Conservation (phyloP, 768 basidiomycete species). For the Pisolithus sp. region DNA sequence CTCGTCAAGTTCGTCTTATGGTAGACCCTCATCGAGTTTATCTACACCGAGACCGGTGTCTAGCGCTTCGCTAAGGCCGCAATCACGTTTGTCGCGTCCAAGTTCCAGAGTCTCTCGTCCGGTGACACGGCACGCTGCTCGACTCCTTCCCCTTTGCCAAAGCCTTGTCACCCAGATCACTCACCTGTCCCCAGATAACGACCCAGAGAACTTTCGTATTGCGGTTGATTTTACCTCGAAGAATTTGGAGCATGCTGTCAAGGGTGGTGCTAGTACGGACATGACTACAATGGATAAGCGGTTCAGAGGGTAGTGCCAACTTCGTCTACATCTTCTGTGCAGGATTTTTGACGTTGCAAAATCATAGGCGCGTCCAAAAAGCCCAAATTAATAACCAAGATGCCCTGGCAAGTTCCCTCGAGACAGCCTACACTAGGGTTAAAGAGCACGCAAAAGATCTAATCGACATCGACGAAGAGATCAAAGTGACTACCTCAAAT, state of each 20-base stretch:
- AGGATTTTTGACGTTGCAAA: conserved; percentile 8
- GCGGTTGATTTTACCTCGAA: conserved; percentile 53
- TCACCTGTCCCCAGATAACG: conserved; percentile 38
- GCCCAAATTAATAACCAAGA: conserved; percentile 65
- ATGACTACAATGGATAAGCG: conserved; percentile 49
- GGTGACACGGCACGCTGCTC: conserved; percentile 42
- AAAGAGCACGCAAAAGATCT: conserved; percentile 43
- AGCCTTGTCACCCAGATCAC: conserved; percentile 49
- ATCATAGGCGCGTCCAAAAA: conserved; percentile 52
- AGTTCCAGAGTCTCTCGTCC: conserved; percentile 46
- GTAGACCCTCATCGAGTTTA: conserved; percentile 40
- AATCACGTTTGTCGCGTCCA: conserved; percentile 30
- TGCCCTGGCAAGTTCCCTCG: conserved; percentile 51
- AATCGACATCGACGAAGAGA: conserved; percentile 58
- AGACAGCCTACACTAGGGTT: conserved; percentile 45
- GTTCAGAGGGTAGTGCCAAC: conserved; percentile 41
- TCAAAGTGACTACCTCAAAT: conserved; percentile 40
- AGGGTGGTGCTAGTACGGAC: conserved; percentile 53
- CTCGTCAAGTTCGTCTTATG: conserved; percentile 32
- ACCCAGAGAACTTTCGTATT: conserved; percentile 40
- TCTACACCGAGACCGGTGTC: conserved; percentile 40
- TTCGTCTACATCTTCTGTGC: conserved; percentile 3
- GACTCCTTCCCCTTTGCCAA: conserved; percentile 50
- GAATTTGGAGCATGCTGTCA: conserved; percentile 50
- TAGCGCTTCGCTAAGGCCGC: conserved; percentile 34